Evolutionary conservation across 148 eudicot genomes (phyloP).

Genomic region (Fagopyrum tataricum): DNA sequence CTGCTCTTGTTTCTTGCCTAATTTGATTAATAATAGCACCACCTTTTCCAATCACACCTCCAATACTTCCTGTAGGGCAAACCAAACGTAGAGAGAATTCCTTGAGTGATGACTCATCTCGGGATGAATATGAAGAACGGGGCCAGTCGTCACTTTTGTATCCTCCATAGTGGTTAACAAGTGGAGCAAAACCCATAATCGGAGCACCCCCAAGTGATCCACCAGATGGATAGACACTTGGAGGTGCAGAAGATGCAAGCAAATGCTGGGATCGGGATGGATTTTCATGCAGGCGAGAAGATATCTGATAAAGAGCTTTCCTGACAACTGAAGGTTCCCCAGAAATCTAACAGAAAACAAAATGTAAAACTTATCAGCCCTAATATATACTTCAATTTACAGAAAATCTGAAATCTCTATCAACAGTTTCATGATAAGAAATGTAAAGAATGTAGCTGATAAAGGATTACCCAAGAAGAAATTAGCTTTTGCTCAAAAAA

Average conservation of each 20-base stretch:
- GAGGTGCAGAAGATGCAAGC: constrained; percentile 65
- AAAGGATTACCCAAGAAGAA: background rate
- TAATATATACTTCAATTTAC: background rate
- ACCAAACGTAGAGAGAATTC: constrained; percentile 83
- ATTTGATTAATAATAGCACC: constrained; percentile 90
- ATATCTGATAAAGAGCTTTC: constrained; percentile 73
- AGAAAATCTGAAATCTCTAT: background rate
- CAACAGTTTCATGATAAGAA: background rate
- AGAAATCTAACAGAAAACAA: constrained; percentile 41
- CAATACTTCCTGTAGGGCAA: constrained; percentile 78
- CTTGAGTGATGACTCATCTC: constrained; percentile 60
- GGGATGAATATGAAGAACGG: constrained; percentile 50
- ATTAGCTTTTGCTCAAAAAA: background rate
- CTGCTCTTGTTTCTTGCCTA: constrained; percentile 82
- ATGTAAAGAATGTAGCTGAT: background rate
- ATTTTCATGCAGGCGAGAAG: constrained; percentile 87
- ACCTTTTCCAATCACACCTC: constrained; percentile 97
- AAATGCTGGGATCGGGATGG: constrained; percentile 91
- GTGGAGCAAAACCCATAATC: constrained; percentile 67
- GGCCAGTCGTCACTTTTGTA: constrained; percentile 75
- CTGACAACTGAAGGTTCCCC: constrained; percentile 70
- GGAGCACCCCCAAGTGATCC: constrained; percentile 68
- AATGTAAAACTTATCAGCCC: background rate
- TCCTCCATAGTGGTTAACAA: constrained; percentile 69
- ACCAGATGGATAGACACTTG: constrained; percentile 44